These are phyloP conservation scores for Morella rubra DNA, from an alignment of 306 rosid genomes.

Conservation along the genomic window DNA sequence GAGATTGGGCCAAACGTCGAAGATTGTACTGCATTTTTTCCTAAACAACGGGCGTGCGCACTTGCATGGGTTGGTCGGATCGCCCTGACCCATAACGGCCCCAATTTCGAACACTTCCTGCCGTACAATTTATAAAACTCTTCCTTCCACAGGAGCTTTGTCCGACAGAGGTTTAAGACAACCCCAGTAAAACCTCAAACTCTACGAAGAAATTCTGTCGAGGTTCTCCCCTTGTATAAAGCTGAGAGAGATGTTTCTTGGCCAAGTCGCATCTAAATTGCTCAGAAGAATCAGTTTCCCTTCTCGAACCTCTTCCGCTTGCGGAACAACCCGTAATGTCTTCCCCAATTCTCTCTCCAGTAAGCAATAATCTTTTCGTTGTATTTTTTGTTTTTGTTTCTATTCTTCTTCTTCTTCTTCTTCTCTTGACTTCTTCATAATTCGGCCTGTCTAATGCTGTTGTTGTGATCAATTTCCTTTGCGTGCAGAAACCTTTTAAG, in stretches of 20 bases:
- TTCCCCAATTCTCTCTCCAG: constrained; percentile 38
- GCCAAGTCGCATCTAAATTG: constrained; percentile 37
- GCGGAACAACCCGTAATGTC: constrained; percentile 16
- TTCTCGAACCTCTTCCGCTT: constrained; percentile 19
- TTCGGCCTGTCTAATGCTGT: neutral
- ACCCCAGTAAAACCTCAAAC: neutral
- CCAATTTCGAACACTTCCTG: neutral
- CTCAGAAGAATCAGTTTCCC: constrained; percentile 41
- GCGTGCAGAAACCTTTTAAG: neutral
- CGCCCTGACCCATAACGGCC: neutral
- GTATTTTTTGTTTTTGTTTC: neutral
- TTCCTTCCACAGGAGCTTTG: neutral
- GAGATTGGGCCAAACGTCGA: too few relatives aligned
- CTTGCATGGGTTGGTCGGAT: neutral
- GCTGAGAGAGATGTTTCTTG: constrained; percentile 41
- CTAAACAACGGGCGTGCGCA: too few relatives aligned
- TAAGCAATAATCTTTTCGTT: constrained; percentile 7
- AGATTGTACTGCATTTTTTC: too few relatives aligned
- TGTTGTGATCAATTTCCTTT: neutral
- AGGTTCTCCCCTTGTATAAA: neutral
- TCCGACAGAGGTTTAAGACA: neutral
- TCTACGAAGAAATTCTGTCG: neutral
- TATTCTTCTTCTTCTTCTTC: neutral
- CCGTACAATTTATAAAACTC: neutral
- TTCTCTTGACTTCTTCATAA: too few relatives aligned